Base-by-base conservation (phyloP, 495 filamentous ascomycete genomes). In the Haplographium delicatum region DNA sequence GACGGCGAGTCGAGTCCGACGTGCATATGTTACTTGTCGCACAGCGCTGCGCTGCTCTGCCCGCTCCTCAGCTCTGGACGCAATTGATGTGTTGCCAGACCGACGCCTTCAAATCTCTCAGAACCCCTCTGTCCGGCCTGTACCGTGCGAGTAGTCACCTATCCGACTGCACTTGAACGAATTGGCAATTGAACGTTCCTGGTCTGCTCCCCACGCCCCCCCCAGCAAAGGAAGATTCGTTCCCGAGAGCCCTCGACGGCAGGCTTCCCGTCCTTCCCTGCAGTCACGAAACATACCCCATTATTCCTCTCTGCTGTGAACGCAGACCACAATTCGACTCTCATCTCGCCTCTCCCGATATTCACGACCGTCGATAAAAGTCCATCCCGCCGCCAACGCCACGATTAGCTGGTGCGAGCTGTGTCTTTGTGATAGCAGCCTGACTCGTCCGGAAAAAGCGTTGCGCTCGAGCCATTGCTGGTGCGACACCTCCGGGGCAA, bases 381-480 rank as follows among this genome's bases (percentile, higher is more conserved):
- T n/a, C n/a, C n/a, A n/a, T n/a, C n/a, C 27, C 35, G 23, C 18
- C 43, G 5, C 27, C 23, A 44, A 31, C 26, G 30, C 19, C 48
- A 44, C 44, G 22, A 48, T 20, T 43, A 54, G n/a, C n/a, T 18
- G 28, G 8, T 11, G 39, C 10, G n/a, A 31, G 23, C n/a, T 15
- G 30, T 33, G 42, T 55, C 48, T 52, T 45, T 39, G 31, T 45
- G 25, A 26, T 42, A 25, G 6, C 42, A 24, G 22, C 47, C 49
- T 23, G 49, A 52, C 48, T 56, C 38, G 52, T 55, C 52, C 53
- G 57, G n/a, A n/a, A 49, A 49, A n/a, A 23, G 13, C 26, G 31
- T 56, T 47, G 47, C 47, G 57, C 57, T 52, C 52, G 52, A 60
- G 44, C 53, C 52, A 53, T 24, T 31, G n/a, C 24, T 44, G 11